phyloP scores from a whole-genome alignment of 768 basidiomycete species.

The Amanita molliuscula region DNA sequence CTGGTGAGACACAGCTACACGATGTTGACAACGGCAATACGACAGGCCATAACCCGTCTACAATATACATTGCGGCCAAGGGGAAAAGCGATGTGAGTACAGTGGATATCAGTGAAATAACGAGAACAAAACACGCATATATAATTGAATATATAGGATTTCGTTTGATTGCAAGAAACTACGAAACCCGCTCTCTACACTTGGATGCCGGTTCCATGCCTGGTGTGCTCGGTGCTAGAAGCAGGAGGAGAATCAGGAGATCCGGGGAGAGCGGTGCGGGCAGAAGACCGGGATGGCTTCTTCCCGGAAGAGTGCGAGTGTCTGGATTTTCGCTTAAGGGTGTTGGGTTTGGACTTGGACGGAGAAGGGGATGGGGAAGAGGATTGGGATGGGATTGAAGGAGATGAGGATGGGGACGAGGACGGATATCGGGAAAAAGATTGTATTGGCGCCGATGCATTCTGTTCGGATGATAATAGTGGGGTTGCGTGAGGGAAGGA shows the following conservation, averaged over 20 bases:
- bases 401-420: conserved; percentile 2
- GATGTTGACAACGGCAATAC: too few relatives aligned
- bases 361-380: conserved; percentile 7
- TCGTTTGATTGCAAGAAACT: too few relatives aligned
- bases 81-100: too few relatives aligned
- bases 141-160: too few relatives aligned
- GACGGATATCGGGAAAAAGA: conserved; percentile 4
- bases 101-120: too few relatives aligned
- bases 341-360: conserved; percentile 5
- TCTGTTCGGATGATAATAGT: neutral
- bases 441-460: neutral
- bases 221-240: too few relatives aligned
- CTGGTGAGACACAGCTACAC: too few relatives aligned
- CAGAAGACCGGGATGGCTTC: neutral
- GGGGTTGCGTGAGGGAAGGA: neutral
- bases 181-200: too few relatives aligned
- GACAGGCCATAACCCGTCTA: too few relatives aligned
- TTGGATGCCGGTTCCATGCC: too few relatives aligned
- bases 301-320: neutral
- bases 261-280: neutral
- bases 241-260: neutral
- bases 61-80: too few relatives aligned
- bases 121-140: too few relatives aligned
- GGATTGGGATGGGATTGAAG: conserved; percentile 3
- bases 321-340: conserved; percentile 3